phyloP scores from a whole-genome alignment of 169 alveolate species.

The Cryptosporidium parvum region DNA sequence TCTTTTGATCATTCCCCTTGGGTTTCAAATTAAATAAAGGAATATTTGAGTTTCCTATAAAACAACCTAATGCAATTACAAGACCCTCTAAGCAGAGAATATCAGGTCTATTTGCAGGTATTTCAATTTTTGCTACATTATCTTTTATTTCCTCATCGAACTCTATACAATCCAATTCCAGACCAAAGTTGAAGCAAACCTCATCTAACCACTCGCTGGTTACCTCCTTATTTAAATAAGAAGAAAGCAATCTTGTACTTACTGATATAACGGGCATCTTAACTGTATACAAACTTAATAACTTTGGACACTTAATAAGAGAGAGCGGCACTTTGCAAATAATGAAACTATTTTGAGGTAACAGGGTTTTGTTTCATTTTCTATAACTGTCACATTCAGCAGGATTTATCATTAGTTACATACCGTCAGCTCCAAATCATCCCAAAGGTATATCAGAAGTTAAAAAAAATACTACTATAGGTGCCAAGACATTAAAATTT shows the following conservation, averaged over 20 bases:
- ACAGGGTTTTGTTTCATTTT: not conserved
- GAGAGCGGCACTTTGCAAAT: not conserved
- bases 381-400: not conserved
- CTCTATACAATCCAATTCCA: constrained; percentile 94
- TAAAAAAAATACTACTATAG: not conserved
- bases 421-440: not conserved
- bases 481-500: not conserved
- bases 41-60: constrained; percentile 75
- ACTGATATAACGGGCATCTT: constrained; percentile 90
- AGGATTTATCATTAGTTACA: not conserved
- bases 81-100: constrained; percentile 92
- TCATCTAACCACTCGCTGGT: constrained; percentile 92
- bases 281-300: not conserved
- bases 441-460: not conserved
- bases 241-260: constrained; percentile 80
- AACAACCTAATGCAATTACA: constrained; percentile 84
- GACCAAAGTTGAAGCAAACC: constrained; percentile 96
- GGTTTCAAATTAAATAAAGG: constrained; percentile 76
- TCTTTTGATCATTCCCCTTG: constrained; percentile 63
- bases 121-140: constrained; percentile 85
- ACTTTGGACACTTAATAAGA: not conserved
- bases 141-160: constrained; percentile 84
- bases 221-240: constrained; percentile 80
- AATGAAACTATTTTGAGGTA: not conserved
- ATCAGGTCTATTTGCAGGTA: constrained; percentile 93